These are phyloP conservation scores for Lophium mytilinum DNA, from an alignment of 495 filamentous ascomycete species.

Conservation along the genomic window DNA sequence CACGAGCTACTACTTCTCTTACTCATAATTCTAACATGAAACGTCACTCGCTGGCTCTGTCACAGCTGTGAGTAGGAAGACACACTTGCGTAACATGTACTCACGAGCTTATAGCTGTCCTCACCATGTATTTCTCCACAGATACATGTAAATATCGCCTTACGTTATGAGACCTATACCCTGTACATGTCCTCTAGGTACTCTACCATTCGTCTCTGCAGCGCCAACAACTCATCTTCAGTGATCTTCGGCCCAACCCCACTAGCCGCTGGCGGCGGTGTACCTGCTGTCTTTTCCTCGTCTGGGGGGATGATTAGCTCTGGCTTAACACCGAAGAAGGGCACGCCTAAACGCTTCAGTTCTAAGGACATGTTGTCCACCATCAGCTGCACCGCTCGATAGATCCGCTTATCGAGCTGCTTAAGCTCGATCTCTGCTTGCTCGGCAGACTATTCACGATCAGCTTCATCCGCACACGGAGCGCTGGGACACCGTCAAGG, in stretches of 20 bases:
- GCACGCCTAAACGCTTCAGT: slow-evolving; percentile 50
- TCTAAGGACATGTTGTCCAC: slow-evolving; percentile 46
- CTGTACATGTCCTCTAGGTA: slow-evolving; percentile 55
- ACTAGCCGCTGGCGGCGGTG: neutral
- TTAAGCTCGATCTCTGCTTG: slow-evolving; percentile 48
- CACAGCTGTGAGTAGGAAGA: no score
- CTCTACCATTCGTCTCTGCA: slow-evolving; percentile 54
- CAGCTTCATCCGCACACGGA: neutral
- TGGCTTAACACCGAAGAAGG: slow-evolving; percentile 52
- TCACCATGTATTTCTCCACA: no score
- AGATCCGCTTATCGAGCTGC: slow-evolving; percentile 53
- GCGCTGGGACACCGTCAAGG: neutral
- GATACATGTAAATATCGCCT: no score
- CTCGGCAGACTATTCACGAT: slow-evolving; percentile 29
- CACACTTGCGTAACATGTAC: no score
- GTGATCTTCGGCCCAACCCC: slow-evolving; percentile 28
- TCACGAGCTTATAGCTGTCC: no score
- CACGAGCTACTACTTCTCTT: no score
- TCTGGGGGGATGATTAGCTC: slow-evolving; percentile 32
- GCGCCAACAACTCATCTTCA: slow-evolving; percentile 40
- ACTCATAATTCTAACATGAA: no score
- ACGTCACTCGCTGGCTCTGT: no score
- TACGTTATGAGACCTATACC: neutral
- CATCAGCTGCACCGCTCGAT: slow-evolving; percentile 53
- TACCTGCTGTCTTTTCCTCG: neutral